Percentiles rank a stretch among this genome's conserved stretches.
These are phyloP conservation scores for Fusarium anguioides DNA, from an alignment of 2,329 filamentous ascomycete species.

Conservation along the genomic window DNA sequence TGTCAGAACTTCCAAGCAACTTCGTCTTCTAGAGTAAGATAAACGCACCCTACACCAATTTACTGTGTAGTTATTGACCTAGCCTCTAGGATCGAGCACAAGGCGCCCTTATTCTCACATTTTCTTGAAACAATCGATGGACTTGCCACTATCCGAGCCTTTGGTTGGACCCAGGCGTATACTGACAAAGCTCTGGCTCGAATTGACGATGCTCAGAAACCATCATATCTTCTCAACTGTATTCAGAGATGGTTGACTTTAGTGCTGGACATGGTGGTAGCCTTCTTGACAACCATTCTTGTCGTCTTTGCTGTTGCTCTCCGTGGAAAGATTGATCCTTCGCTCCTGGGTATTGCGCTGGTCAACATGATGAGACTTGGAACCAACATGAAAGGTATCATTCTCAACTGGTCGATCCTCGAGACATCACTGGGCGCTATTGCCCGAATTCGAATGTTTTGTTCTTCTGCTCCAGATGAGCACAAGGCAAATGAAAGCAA, in stretches of 20 bases:
- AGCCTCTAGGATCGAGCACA: slow-evolving; percentile 46
- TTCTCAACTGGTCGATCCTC: slow-evolving; percentile 46
- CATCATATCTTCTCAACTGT: slow-evolving; percentile 63
- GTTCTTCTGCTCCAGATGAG: slow-evolving; percentile 43
- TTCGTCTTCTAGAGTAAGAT: slow-evolving; percentile 61
- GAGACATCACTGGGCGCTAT: slow-evolving; percentile 49
- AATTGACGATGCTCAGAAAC: slow-evolving; percentile 61
- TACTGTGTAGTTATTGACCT: neutral
- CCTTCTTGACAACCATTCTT: slow-evolving; percentile 56
- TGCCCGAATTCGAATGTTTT: slow-evolving; percentile 45
- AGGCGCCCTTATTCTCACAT: slow-evolving; percentile 49
- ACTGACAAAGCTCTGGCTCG: slow-evolving; percentile 51
- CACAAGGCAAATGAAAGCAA: slow-evolving; percentile 25
- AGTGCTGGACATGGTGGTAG: slow-evolving; percentile 63
- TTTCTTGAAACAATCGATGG: slow-evolving; percentile 50
- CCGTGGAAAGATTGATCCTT: slow-evolving; percentile 46
- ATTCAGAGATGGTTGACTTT: slow-evolving; percentile 66
- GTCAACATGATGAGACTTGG: slow-evolving; percentile 50
- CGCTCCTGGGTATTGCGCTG: slow-evolving; percentile 52
- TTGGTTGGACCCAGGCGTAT: slow-evolving; percentile 53
- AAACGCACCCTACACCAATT: too few relatives aligned
- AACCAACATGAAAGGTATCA: slow-evolving; percentile 43
- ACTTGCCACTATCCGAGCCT: slow-evolving; percentile 53
- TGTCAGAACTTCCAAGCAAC: slow-evolving; percentile 65
- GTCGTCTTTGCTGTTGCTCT: slow-evolving; percentile 53